Conservation (phyloP, 257 asterid genomes). For the Solanum bulbocastanum region DNA sequence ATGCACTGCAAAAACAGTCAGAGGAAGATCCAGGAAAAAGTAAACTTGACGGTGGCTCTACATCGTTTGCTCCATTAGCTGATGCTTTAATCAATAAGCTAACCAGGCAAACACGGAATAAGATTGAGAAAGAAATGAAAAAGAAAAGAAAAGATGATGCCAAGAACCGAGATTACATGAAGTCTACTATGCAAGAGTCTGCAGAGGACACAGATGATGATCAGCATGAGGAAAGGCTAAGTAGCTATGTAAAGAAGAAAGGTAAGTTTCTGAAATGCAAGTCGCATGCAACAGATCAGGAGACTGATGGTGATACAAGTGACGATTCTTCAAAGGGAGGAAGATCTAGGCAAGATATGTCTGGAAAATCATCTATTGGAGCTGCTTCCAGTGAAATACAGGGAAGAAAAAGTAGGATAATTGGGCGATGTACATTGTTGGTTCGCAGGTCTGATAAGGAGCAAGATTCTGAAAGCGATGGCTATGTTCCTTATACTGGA, state of each 20-base stretch:
- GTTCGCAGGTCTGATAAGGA: conserved; percentile 61
- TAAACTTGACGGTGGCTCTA: conserved; percentile 31
- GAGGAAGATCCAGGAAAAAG: conserved; percentile 37
- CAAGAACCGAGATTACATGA: conserved; percentile 20
- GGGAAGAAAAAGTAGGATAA: conserved; percentile 55
- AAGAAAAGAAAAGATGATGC: conserved; percentile 60
- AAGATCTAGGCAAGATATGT: conserved; percentile 24
- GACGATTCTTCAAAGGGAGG: conserved; percentile 27
- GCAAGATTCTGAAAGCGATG: conserved; percentile 50
- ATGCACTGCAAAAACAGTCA: conserved; percentile 71
- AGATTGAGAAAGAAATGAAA: conserved; percentile 68
- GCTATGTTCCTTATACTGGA: conserved; percentile 68
- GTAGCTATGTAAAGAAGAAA: conserved; percentile 38
- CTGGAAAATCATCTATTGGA: conserved; percentile 18
- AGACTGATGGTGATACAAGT: conserved; percentile 28
- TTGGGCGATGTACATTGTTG: conserved; percentile 80
- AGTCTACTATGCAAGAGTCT: conserved; percentile 18
- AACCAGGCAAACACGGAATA: conserved; percentile 87
- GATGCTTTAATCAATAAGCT: conserved; percentile 74
- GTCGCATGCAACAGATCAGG: conserved; percentile 23
- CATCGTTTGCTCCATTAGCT: conserved; percentile 59
- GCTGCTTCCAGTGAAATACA: conserved; percentile 30
- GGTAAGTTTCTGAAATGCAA: conserved; percentile 28
- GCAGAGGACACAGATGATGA: conserved; percentile 47
- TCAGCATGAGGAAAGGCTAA: conserved; percentile 40